These are phyloP conservation scores for Nannochloropsis gaditana DNA, from an alignment of 108 stramenopile genomes.

Conservation along the genomic window DNA sequence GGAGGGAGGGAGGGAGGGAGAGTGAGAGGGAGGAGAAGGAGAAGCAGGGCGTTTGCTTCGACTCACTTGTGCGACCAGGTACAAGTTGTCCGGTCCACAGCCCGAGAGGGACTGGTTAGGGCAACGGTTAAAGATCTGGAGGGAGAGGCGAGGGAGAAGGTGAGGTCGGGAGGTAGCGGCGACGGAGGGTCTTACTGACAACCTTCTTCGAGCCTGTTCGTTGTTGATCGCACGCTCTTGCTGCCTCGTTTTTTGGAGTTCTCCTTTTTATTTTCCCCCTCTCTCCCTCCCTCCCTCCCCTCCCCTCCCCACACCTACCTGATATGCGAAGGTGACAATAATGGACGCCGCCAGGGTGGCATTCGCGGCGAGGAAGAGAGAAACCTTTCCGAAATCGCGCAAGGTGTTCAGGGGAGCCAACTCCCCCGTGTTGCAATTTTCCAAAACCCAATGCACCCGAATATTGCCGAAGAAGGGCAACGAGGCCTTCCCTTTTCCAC, in stretches of 20 bases:
- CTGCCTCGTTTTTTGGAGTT: too few species aligned
- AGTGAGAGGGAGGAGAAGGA: too few species aligned
- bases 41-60: too few species aligned
- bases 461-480: background rate
- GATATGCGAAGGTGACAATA: background rate
- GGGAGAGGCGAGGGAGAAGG: background rate
- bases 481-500: background rate
- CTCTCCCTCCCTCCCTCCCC: background rate
- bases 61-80: background rate
- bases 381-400: background rate
- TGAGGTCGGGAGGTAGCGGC: background rate
- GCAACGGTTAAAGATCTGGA: background rate
- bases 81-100: background rate
- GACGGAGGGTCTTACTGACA: too few species aligned
- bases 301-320: background rate
- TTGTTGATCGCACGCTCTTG: too few species aligned
- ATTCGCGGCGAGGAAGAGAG: background rate
- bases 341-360: background rate
- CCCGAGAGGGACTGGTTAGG: background rate
- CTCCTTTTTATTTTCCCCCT: background rate
- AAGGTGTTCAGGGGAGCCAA: background rate
- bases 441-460: slow-evolving; percentile 13
- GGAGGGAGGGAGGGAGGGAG: background rate
- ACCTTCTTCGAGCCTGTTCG: too few species aligned
- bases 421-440: background rate